Conservation (phyloP, 345 rosid species). For the Bretschneidera sinensis region DNA sequence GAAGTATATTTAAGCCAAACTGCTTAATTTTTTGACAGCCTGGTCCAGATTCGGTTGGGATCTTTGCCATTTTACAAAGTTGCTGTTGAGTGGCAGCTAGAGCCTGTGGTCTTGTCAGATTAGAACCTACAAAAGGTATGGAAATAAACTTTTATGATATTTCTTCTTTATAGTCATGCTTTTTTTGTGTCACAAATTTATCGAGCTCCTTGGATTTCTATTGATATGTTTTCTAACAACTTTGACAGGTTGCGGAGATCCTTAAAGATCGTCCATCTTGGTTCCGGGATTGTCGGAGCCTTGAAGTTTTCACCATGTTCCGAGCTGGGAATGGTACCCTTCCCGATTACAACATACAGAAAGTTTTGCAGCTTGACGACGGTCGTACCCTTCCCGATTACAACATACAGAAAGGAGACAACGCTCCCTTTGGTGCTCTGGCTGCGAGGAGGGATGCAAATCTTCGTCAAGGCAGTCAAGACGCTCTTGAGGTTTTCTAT, state of each 20-base stretch:
- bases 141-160: background rate
- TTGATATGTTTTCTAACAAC: too few relatives aligned
- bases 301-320: constrained; percentile 92
- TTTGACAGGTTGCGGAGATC: constrained; percentile 85
- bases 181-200: too few relatives aligned
- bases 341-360: too few relatives aligned
- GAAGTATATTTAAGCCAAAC: constrained; percentile 1
- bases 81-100: constrained; percentile 99
- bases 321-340: constrained; percentile 95
- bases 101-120: constrained; percentile 98
- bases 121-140: constrained; percentile 79
- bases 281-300: constrained; percentile 99
- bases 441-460: too few relatives aligned
- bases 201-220: too few relatives aligned
- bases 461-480: too few relatives aligned
- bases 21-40: constrained; percentile 46
- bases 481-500: too few relatives aligned
- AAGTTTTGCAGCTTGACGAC: too few relatives aligned
- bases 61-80: constrained; percentile 98
- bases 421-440: too few relatives aligned
- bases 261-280: constrained; percentile 97
- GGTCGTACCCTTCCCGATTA: too few relatives aligned
- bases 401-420: too few relatives aligned
- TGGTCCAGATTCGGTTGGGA: constrained; percentile 99
- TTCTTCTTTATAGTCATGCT: background rate